phyloP scores from a whole-genome alignment of 1,139 yeast species.

The Meyerozyma smithsonii region DNA sequence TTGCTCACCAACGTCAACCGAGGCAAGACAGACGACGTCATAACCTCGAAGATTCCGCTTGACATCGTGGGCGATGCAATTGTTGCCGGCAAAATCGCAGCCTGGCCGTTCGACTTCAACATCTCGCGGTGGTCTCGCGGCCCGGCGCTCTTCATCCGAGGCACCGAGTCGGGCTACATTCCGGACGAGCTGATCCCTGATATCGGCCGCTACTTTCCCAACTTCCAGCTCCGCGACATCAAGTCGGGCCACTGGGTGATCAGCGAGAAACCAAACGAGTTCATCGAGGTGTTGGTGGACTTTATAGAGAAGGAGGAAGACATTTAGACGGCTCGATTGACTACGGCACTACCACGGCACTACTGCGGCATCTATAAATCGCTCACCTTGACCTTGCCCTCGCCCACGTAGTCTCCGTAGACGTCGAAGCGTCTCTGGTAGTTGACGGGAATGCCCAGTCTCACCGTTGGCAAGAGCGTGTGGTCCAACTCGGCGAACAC shows the following conservation, averaged over 20 bases:
- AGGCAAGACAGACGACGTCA: slow-evolving; percentile 34
- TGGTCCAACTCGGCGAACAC: slow-evolving; percentile 77
- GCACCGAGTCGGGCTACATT: slow-evolving; percentile 71
- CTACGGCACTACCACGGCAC: not conserved
- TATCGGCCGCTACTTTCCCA: slow-evolving; percentile 76
- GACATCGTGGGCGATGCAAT: slow-evolving; percentile 61
- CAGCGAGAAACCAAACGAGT: slow-evolving; percentile 71
- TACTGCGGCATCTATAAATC: not conserved
- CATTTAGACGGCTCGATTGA: slow-evolving; percentile 5
- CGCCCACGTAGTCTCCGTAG: slow-evolving; percentile 60
- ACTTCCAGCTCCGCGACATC: slow-evolving; percentile 66
- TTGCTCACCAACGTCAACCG: slow-evolving; percentile 63
- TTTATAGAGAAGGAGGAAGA: slow-evolving; percentile 60
- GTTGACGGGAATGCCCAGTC: slow-evolving; percentile 73
- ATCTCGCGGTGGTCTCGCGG: slow-evolving; percentile 53
- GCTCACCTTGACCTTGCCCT: slow-evolving; percentile 1
- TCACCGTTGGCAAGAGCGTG: slow-evolving; percentile 51
- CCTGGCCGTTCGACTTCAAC: slow-evolving; percentile 69
- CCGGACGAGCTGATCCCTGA: slow-evolving; percentile 78
- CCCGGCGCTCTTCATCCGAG: slow-evolving; percentile 77
- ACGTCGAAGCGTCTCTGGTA: slow-evolving; percentile 82
- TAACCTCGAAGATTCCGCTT: slow-evolving; percentile 60
- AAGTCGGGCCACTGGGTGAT: slow-evolving; percentile 92
- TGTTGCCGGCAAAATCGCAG: slow-evolving; percentile 58
- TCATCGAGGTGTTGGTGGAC: slow-evolving; percentile 51